Percentiles rank a stretch among this genome's conserved stretches.
phyloP scores from a whole-genome alignment of 2,329 filamentous ascomycete species.

The Calonectria honghensis region DNA sequence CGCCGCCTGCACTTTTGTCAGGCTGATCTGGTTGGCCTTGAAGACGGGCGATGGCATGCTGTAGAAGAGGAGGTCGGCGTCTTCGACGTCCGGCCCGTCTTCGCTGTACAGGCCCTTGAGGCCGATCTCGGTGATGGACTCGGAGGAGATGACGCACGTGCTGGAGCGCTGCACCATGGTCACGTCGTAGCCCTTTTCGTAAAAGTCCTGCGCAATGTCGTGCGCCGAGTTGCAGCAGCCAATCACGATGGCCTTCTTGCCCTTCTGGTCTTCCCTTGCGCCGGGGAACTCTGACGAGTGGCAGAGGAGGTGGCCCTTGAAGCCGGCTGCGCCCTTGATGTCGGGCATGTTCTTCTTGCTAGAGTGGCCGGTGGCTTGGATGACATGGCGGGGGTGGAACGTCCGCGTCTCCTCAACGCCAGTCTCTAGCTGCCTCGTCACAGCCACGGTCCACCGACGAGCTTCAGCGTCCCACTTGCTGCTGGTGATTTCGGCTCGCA shows the following conservation, averaged over 20 bases:
- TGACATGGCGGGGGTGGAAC: conserved; percentile 33
- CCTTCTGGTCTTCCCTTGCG: conserved; percentile 52
- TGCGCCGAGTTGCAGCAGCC: conserved; percentile 82
- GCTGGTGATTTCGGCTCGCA: conserved; percentile 64
- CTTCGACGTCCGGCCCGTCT: conserved; percentile 31
- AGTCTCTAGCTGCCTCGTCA: conserved; percentile 27
- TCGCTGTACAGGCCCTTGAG: conserved; percentile 35
- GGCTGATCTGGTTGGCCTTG: conserved; percentile 57
- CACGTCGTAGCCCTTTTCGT: conserved; percentile 79
- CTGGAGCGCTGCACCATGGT: conserved; percentile 82
- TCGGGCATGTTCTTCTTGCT: conserved; percentile 36
- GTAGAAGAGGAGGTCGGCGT: conserved; percentile 36
- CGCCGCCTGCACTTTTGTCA: conserved; percentile 58
- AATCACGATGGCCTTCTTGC: conserved; percentile 78
- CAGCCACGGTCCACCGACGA: conserved; percentile 32
- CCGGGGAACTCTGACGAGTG: conserved; percentile 38
- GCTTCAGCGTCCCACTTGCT: conserved; percentile 38
- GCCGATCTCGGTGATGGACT: conserved; percentile 69
- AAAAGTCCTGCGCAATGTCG: conserved; percentile 81
- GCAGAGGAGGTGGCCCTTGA: conserved; percentile 35
- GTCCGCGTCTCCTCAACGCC: conserved; percentile 27
- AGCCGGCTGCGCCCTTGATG: conserved; percentile 25
- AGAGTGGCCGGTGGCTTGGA: conserved; percentile 38
- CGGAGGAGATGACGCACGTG: conserved; percentile 78
- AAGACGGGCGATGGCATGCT: conserved; percentile 31